Evolutionary conservation across 2,329 filamentous ascomycete species (phyloP).

Genomic region (Alternaria consortialis): DNA sequence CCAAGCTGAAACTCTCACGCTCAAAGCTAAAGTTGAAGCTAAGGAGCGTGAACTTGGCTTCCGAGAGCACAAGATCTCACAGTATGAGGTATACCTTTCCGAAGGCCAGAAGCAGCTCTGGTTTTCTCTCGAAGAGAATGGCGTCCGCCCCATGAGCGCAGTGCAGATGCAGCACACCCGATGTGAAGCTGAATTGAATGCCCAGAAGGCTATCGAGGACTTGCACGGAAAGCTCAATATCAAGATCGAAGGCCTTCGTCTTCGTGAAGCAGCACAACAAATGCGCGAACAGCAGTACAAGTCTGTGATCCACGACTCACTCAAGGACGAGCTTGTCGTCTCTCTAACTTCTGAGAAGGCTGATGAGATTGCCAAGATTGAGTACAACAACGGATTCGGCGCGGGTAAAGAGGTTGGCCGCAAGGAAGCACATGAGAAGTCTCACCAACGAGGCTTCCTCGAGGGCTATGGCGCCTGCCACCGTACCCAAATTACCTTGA

Average conservation of each 20-base stretch:
- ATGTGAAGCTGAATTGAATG: constrained; percentile 13
- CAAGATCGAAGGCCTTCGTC: constrained; percentile 16
- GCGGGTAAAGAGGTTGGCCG: constrained; percentile 13
- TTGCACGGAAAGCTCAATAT: constrained; percentile 13
- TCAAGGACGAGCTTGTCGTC: constrained; percentile 17
- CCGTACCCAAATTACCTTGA: constrained; percentile 15
- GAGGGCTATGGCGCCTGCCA: constrained; percentile 33
- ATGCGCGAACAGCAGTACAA: constrained; percentile 35
- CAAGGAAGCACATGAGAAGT: not conserved
- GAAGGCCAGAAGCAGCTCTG: constrained; percentile 35
- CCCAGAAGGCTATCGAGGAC: constrained; percentile 7
- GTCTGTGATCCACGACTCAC: constrained; percentile 1
- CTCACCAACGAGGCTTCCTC: constrained; percentile 15
- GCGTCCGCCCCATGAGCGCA: constrained; percentile 14
- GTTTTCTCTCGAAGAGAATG: constrained; percentile 17
- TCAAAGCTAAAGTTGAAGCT: constrained; percentile 17
- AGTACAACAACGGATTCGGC: constrained; percentile 22
- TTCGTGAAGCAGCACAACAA: constrained; percentile 22
- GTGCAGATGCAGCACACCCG: constrained; percentile 16
- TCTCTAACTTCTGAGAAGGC: constrained; percentile 2
- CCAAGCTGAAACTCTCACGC: constrained; percentile 19
- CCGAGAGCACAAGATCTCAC: constrained; percentile 24
- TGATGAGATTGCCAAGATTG: constrained; percentile 8
- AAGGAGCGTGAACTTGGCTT: constrained; percentile 19
- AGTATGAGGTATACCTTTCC: constrained; percentile 30